These are phyloP conservation scores for Cyberlindnera americana DNA, from an alignment of 805 yeast species.

Conservation along the genomic window DNA sequence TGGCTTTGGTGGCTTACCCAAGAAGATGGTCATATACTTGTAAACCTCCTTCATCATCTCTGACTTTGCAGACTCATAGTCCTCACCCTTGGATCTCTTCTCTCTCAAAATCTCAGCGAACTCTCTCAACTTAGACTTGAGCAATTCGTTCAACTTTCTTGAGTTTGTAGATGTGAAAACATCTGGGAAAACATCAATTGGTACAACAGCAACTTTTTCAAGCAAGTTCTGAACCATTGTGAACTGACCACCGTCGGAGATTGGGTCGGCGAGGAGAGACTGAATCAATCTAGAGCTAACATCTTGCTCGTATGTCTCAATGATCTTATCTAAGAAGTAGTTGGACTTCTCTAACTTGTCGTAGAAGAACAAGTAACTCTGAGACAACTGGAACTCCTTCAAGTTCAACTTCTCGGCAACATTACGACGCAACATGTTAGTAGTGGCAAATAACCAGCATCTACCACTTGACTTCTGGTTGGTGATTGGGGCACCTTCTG, in stretches of 20 bases:
- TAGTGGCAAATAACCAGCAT: constrained; percentile 87
- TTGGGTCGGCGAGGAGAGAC: constrained; percentile 61
- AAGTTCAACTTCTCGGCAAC: constrained; percentile 61
- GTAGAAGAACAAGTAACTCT: constrained; percentile 75
- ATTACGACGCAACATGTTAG: constrained; percentile 64
- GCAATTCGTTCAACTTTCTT: constrained; percentile 49
- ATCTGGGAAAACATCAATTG: constrained; percentile 71
- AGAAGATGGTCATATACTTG: constrained; percentile 59
- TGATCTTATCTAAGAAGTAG: constrained; percentile 70
- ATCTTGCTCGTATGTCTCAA: constrained; percentile 62
- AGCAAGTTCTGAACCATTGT: constrained; percentile 76
- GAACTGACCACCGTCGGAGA: constrained; percentile 85
- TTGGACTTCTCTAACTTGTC: constrained; percentile 86
- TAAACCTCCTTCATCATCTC: constrained; percentile 59
- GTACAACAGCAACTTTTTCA: constrained; percentile 79
- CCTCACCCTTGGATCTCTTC: constrained; percentile 13
- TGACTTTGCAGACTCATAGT: constrained; percentile 33
- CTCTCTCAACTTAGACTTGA: constrained; percentile 72
- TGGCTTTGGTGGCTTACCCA: constrained; percentile 80
- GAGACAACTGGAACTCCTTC: constrained; percentile 70
- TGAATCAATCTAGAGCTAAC: constrained; percentile 71
- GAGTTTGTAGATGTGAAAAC: constrained; percentile 51
- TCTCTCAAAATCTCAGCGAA: constrained; percentile 66
- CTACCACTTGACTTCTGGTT: constrained; percentile 77
- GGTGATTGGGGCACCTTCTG: constrained; percentile 54